Evolutionary conservation across 768 basidiomycete genomes (phyloP), one percentile per base, ranked within the genome.

Genomic region (Russula lepida): DNA sequence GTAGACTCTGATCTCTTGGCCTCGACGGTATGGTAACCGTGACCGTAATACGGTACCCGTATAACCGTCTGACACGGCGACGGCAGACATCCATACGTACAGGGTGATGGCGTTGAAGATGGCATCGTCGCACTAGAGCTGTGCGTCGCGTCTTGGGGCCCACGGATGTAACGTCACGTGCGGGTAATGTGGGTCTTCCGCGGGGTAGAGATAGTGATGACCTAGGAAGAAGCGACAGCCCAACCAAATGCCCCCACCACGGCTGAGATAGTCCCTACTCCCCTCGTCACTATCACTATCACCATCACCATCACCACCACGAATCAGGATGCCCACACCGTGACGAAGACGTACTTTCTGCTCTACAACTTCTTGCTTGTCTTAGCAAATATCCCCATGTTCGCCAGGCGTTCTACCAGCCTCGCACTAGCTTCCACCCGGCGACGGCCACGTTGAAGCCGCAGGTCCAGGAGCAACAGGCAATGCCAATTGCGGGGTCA

Each of bases 361-460:
- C 88, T 21, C 75, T 99, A 13, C 95, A 99, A 71, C 84, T 98
- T 2, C 80, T 99, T 1, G 97, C 97, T 3, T 98, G 98, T 71
- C 79, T 98, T 19, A 92, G 89, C 75, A 98, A 99, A 73, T 98
- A 99, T 71, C 94, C 97, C 0, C 95, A 98, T 71, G 95, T 98
- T 4, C 79, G 97, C 11, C 87, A 94, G 68, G 92, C 94, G 6
- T 98, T 99, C 70, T 97, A 98, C 71, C 91, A 92, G 71, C 86
- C 84, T 1, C 80, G 90, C 1, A 74, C 77, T n/a, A 82, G 84
- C n/a, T 92, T 91, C 72, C 89, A 90, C 68, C 89, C 89, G 0
- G 89, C 87, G 9, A 83, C 82, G 30, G 76, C 80, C 43, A 32
- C 59, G n/a, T 37, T 54, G 8, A 59, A 52, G 46, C 67, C 21